Conservation (phyloP, 805 yeast genomes). For the Ascoidea rubescens region DNA sequence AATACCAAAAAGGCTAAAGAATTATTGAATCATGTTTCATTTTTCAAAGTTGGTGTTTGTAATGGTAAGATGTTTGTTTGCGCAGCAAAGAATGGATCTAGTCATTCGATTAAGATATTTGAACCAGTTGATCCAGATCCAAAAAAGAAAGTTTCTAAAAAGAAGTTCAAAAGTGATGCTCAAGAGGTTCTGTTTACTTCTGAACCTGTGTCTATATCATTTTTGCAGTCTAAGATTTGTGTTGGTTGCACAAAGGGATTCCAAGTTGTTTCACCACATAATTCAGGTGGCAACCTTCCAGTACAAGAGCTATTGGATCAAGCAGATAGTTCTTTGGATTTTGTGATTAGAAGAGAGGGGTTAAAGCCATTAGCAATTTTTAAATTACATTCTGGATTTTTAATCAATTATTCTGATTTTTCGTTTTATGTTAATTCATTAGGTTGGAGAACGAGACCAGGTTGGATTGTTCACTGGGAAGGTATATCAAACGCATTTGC, state of each 20-base stretch:
- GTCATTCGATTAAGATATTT: conserved; percentile 71
- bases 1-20: conserved; percentile 54
- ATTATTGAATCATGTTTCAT: conserved; percentile 74
- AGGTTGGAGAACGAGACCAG: conserved; percentile 93
- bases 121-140: conserved; percentile 75
- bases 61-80: conserved; percentile 80
- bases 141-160: conserved; percentile 45
- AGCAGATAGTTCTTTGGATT: conserved; percentile 95
- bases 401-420: conserved; percentile 82
- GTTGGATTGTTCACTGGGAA: conserved; percentile 94
- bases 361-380: conserved; percentile 87
- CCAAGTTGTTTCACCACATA: conserved; percentile 80
- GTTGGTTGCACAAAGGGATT: conserved; percentile 89
- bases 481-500: conserved; percentile 90
- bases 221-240: conserved; percentile 76
- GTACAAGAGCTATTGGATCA: conserved; percentile 89
- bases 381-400: conserved; percentile 76
- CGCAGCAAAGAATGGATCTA: conserved; percentile 72
- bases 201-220: conserved; percentile 86
- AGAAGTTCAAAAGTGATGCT: conserved; percentile 52
- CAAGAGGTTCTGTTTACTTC: conserved; percentile 72
- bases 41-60: conserved; percentile 88
- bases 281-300: not conserved
- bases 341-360: conserved; percentile 72
- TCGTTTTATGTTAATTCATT: conserved; percentile 89